Evolutionary conservation across 73 alveolate species (phyloP).

Genomic region (Durusdinium trenchii): DNA sequence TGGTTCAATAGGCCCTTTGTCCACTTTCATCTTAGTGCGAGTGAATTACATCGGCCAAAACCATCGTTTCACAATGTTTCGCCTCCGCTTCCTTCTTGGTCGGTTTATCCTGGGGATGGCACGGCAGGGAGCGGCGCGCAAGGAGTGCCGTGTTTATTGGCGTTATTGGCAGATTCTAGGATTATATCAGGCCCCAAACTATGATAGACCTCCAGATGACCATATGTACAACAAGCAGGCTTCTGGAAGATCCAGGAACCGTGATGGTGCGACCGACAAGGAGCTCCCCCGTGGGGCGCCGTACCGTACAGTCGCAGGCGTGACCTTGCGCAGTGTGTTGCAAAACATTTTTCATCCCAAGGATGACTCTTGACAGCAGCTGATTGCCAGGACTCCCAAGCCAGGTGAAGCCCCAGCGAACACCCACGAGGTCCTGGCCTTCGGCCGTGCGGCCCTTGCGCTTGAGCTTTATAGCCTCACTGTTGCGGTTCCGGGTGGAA

Average conservation of each 20-base stretch:
- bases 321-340: not conserved
- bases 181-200: not conserved
- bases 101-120: not conserved
- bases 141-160: no score
- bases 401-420: not conserved
- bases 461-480: constrained; percentile 77
- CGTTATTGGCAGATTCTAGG: not conserved
- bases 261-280: not conserved
- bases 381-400: not conserved
- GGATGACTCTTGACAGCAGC: not conserved
- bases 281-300: not conserved
- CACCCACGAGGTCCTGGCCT: not conserved
- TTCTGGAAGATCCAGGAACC: not conserved
- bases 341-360: not conserved
- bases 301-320: constrained; percentile 30
- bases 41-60: no score
- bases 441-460: constrained; percentile 69
- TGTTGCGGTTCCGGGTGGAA: no score
- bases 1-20: no score
- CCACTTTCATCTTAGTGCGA: no score
- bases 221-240: not conserved
- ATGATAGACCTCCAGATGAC: not conserved
- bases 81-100: constrained; percentile 36
- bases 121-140: not conserved
- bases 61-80: no score